Evolutionary conservation across 2,329 filamentous ascomycete species (phyloP), one percentile per base, ranked within the genome.

Genomic region (Aspergillus awamori): DNA sequence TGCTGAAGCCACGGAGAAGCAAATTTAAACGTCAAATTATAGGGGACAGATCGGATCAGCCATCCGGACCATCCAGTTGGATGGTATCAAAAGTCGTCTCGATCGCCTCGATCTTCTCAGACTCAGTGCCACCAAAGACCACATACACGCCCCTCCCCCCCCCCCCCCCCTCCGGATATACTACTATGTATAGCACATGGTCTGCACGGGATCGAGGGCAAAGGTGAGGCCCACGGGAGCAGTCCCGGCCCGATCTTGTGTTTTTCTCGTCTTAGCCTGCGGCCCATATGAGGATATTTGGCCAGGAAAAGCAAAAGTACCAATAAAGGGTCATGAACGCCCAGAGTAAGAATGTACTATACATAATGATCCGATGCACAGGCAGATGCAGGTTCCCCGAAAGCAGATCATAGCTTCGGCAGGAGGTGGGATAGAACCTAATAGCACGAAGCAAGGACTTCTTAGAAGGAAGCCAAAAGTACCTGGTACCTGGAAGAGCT

Each of bases 371-470:
- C 62, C 66, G 61, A 65, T 51, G 65, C 65, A 60, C 61, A 64
- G 52, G 61, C 58, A 63, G 60, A 57, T 51, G 58, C 58, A 62
- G 60, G 53, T 45, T 55, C 52, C 59, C 60, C 60, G 53, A 59
- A 51, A 59, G 63, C 28, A 60, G 63, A 66, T 68, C 64, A 62
- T 63, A 56, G 57, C 64, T 60, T 65, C 66, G 52, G 61, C 65
- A 65, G 58, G 48, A 60, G 62, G 30, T 38, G 47, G 59, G 58
- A 41, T 62, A 65, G 63, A 61, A 58, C 39, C 51, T 63, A 68
- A 68, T 70, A 71, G 66, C 68, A 66, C 63, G 55, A 75, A 73
- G 73, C 73, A 75, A 75, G 73, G 73, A 74, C 61, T 59, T 51
- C 24, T 13, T 10, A 24, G 45, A 53, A 52, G 54, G 41, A 57